Conservation (phyloP, 768 basidiomycete species). For the Suillus subaureus region DNA sequence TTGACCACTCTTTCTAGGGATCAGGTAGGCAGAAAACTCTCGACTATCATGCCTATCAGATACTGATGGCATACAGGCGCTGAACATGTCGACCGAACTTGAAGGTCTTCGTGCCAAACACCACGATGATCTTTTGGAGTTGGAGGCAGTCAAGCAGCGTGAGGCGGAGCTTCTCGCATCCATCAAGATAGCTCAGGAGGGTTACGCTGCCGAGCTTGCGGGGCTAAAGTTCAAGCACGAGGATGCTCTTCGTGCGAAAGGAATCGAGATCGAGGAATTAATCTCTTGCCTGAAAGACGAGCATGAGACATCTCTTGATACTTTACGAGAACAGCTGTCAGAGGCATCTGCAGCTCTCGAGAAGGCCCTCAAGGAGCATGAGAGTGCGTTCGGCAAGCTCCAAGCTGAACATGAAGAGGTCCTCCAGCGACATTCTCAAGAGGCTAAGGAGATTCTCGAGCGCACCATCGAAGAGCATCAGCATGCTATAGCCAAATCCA, state of each 20-base stretch:
- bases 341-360: conserved; percentile 45
- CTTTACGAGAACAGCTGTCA: conserved; percentile 48
- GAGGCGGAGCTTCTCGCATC: conserved; percentile 56
- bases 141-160: conserved; percentile 59
- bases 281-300: conserved; percentile 51
- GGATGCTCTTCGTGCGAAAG: conserved; percentile 43
- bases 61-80: conserved; percentile 45
- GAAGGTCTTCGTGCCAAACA: conserved; percentile 71
- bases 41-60: not conserved
- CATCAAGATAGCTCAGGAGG: conserved; percentile 50
- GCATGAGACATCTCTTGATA: conserved; percentile 42
- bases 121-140: conserved; percentile 47
- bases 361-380: conserved; percentile 57
- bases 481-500: conserved; percentile 46
- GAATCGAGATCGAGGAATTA: conserved; percentile 42
- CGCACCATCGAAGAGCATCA: conserved; percentile 57
- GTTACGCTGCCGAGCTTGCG: conserved; percentile 52
- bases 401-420: conserved; percentile 54
- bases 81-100: conserved; percentile 88
- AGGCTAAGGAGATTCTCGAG: conserved; percentile 53
- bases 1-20: conserved; percentile 80
- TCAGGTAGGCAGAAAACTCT: conserved; percentile 54
- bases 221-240: conserved; percentile 48
- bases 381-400: conserved; percentile 60
- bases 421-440: conserved; percentile 54